Percentiles rank a stretch among this genome's conserved stretches.
Evolutionary conservation across 495 filamentous ascomycete species (phyloP).

Genomic region (Pyrenopolyporus hunteri): DNA sequence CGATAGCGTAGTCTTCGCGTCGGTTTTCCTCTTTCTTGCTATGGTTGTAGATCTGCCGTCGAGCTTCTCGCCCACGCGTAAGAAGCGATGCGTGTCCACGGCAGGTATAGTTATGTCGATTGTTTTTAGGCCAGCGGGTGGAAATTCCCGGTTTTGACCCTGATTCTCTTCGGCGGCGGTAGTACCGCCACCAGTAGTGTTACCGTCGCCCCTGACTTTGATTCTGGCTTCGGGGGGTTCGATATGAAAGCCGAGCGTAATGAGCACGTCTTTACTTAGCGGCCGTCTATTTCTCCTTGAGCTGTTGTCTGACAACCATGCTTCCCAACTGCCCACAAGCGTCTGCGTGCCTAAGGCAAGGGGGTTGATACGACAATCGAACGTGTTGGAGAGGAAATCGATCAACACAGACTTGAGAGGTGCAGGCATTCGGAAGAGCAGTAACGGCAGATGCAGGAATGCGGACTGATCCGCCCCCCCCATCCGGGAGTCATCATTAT

Average conservation of each 20-base stretch:
- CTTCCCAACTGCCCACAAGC: conserved; percentile 47
- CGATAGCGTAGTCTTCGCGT: conserved; percentile 6
- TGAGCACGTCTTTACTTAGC: conserved; percentile 46
- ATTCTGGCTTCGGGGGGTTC: conserved; percentile 19
- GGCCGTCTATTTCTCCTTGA: conserved; percentile 19
- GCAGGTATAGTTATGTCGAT: conserved; percentile 53
- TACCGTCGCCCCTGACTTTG: background rate
- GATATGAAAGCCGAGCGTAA: conserved; percentile 51
- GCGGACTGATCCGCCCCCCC: conserved; percentile 1
- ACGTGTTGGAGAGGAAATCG: conserved; percentile 53
- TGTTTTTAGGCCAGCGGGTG: conserved; percentile 44
- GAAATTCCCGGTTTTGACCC: conserved; percentile 4
- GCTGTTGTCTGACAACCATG: conserved; percentile 46
- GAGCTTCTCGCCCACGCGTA: conserved; percentile 25
- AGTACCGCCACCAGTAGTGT: background rate
- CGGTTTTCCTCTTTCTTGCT: conserved; percentile 18
- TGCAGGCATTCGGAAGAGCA: conserved; percentile 54
- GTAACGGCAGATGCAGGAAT: conserved; percentile 49
- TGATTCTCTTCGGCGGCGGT: background rate
- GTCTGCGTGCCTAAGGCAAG: conserved; percentile 52
- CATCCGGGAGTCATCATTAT: background rate
- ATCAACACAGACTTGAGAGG: conserved; percentile 47
- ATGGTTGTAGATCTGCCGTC: background rate
- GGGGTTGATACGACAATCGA: conserved; percentile 55
- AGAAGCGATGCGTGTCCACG: conserved; percentile 42